These are phyloP conservation scores for Coniosporium apollinis DNA, from an alignment of 495 filamentous ascomycete genomes.

Conservation along the genomic window DNA sequence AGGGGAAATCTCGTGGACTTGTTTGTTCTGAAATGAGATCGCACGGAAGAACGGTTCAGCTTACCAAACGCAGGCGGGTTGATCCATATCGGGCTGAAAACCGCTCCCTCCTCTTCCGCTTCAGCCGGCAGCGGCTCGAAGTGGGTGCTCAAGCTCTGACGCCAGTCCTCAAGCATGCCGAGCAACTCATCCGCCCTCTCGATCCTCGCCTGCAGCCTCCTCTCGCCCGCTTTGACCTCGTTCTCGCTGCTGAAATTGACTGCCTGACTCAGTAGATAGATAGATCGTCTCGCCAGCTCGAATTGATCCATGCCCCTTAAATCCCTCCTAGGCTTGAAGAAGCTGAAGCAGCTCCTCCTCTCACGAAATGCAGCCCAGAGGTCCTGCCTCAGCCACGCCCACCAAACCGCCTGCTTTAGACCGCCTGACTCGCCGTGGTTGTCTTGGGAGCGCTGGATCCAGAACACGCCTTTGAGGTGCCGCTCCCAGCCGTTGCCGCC, in stretches of 20 bases:
- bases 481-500: slow-evolving; percentile 22
- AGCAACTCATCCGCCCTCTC: slow-evolving; percentile 11
- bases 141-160: slow-evolving; percentile 10
- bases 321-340: slow-evolving; percentile 8
- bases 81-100: slow-evolving; percentile 17
- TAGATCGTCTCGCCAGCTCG: slow-evolving; percentile 7
- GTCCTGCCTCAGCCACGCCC: slow-evolving; percentile 22
- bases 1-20: too few relatives aligned
- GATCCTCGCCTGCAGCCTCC: slow-evolving; percentile 10
- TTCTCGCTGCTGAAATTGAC: slow-evolving; percentile 15
- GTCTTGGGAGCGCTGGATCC: slow-evolving; percentile 24
- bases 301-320: slow-evolving; percentile 6
- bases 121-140: slow-evolving; percentile 13
- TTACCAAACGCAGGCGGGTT: slow-evolving; percentile 12
- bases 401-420: slow-evolving; percentile 23
- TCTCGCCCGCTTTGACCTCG: slow-evolving; percentile 9
- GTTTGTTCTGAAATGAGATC: too few relatives aligned
- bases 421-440: slow-evolving; percentile 22
- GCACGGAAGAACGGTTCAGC: neutral
- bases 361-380: slow-evolving; percentile 10
- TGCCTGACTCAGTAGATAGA: slow-evolving; percentile 10
- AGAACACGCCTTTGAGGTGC: slow-evolving; percentile 22
- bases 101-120: neutral
- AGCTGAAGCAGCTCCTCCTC: slow-evolving; percentile 11
- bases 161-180: slow-evolving; percentile 17